phyloP scores from a whole-genome alignment of 495 filamentous ascomycete genomes.

The Achaetomiella virescens region DNA sequence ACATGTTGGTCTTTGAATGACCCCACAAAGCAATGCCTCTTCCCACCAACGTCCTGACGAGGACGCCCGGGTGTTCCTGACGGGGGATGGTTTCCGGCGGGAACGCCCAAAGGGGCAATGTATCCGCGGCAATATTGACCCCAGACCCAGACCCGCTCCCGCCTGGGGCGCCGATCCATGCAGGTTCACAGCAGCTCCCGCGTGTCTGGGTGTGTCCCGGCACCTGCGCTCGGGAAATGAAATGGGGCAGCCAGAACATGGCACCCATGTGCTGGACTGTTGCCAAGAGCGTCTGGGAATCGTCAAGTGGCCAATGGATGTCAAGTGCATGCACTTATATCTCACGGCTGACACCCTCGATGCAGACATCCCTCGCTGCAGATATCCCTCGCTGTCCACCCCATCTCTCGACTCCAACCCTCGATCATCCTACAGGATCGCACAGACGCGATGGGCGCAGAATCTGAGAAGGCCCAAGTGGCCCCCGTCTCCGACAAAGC shows the following conservation, averaged over 20 bases:
- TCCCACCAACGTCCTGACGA: too few species aligned
- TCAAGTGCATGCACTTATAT: neutral
- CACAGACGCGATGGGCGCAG: neutral
- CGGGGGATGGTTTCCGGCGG: neutral
- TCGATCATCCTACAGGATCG: neutral
- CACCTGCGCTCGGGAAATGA: neutral
- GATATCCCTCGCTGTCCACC: too few species aligned
- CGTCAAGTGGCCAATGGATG: neutral
- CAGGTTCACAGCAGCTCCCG: neutral
- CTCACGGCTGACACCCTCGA: too few species aligned
- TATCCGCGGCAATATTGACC: neutral
- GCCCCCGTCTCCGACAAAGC: neutral
- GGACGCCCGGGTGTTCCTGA: neutral
- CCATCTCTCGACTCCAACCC: neutral
- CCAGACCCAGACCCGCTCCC: too few species aligned
- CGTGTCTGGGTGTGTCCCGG: neutral
- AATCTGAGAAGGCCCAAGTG: conserved; percentile 4
- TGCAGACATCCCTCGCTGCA: too few species aligned
- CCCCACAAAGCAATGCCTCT: too few species aligned
- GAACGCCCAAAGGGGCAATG: neutral
- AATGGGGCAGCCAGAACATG: neutral
- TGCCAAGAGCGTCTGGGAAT: neutral
- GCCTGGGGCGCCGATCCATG: too few species aligned
- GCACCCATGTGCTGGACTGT: neutral
- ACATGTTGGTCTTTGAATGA: too few species aligned